phyloP scores from a whole-genome alignment of 345 rosid genomes.

The Nephelium lappaceum region DNA sequence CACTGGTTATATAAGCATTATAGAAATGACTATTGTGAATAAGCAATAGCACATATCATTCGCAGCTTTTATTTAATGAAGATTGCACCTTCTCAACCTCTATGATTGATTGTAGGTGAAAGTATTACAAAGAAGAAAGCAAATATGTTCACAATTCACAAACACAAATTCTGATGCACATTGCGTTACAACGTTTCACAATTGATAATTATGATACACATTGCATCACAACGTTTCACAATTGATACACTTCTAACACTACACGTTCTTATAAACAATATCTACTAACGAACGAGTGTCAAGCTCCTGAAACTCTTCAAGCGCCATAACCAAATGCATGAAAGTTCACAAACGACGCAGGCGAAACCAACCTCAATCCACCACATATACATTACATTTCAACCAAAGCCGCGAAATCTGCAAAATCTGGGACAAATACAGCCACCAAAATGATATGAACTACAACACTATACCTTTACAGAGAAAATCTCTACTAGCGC shows the following conservation, averaged over 20 bases:
- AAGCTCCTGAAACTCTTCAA: not conserved
- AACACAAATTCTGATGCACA: not conserved
- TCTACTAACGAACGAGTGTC: conserved; percentile 49
- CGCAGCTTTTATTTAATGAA: not conserved
- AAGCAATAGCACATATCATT: no score
- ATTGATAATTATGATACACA: not conserved
- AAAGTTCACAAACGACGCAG: no score
- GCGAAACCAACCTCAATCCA: conserved; percentile 9
- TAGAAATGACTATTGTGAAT: not conserved
- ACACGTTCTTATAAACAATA: conserved; percentile 38
- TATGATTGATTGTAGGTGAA: conserved; percentile 7
- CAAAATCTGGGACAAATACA: conserved; percentile 73
- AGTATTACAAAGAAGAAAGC: not conserved
- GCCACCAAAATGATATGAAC: conserved; percentile 40
- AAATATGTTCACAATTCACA: no score
- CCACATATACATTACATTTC: conserved; percentile 79
- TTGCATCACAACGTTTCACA: not conserved
- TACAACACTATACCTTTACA: conserved; percentile 41
- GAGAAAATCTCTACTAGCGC: conserved; percentile 66
- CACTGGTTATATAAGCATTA: no score
- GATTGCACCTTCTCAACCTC: not conserved
- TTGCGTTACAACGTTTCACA: not conserved
- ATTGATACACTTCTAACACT: not conserved
- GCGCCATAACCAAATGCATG: no score
- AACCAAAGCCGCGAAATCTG: conserved; percentile 83